phyloP scores from a whole-genome alignment of 1,284 basidiomycete species.

The Fomitopsis betulina region DNA sequence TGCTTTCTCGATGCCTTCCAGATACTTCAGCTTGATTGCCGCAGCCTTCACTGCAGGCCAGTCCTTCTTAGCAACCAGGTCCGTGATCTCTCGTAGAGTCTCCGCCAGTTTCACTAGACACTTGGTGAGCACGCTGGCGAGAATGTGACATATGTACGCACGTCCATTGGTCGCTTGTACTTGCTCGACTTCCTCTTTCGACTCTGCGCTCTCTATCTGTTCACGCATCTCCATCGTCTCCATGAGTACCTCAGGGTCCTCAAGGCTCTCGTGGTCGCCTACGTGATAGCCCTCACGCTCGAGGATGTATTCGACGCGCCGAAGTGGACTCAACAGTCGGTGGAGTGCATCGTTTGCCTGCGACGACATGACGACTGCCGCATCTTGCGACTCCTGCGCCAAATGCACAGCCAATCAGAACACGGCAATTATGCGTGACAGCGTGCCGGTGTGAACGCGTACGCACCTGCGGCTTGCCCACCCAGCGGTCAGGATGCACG shows the following conservation, averaged over 20 bases:
- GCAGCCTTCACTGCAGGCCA: conserved; percentile 56
- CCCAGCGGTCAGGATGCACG: conserved; percentile 81
- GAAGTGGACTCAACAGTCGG: conserved; percentile 58
- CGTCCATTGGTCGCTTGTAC: conserved; percentile 60
- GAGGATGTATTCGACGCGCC: conserved; percentile 71
- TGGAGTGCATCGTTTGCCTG: conserved; percentile 76
- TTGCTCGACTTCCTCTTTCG: conserved; percentile 44
- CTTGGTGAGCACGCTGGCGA: neutral
- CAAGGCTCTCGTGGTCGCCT: conserved; percentile 72
- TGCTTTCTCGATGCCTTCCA: conserved; percentile 71
- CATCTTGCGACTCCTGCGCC: conserved; percentile 49
- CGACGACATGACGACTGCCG: conserved; percentile 65
- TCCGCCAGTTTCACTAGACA: conserved; percentile 49
- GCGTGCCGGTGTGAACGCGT: neutral
- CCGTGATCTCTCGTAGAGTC: conserved; percentile 44
- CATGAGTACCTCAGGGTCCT: conserved; percentile 70
- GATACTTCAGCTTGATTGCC: conserved; percentile 73
- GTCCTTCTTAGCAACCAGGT: conserved; percentile 46
- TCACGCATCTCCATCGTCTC: conserved; percentile 84
- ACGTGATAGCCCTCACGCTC: conserved; percentile 54
- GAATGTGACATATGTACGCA: conserved; percentile 29
- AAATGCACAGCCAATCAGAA: neutral
- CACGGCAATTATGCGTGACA: neutral
- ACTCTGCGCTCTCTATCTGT: conserved; percentile 63
- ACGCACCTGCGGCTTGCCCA: conserved; percentile 54